Evolutionary conservation across 1,284 basidiomycete species (phyloP), one percentile per base, ranked within the genome.

Genomic region (Moesziomyces parantarcticus): DNA sequence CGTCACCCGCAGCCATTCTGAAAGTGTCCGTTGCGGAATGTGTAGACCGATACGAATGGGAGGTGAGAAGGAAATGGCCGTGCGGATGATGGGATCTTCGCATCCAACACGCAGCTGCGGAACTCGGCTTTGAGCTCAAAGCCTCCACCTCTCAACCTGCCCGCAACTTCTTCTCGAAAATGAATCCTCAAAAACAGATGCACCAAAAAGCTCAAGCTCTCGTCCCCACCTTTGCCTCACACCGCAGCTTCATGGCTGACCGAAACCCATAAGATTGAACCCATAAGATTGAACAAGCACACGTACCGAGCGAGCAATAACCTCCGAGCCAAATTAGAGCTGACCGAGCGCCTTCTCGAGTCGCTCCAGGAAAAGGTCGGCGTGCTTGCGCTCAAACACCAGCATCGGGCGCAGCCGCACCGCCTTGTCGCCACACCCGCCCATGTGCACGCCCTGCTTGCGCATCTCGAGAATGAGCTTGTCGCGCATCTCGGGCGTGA

Each of bases 361-460:
- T 39, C 75, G 77, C 41, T 83, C 79, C 23, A 85, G 60, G 57
- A 87, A 81, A 29, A 87, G 70, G 50, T 85, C 85, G 18, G 83
- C 80, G 62, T 87, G 86, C 50, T 80, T 78, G 61, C 85, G 79
- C 47, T 85, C 85, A 76, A 87, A 87, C 10, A 86, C 85, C 46
- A 88, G 82, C 85, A 84, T 83, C 0, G 87, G 87, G 61, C 87
- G 76, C 50, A 88, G 79, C 34, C 87, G 79, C 14, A 88, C 84
- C 10, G 86, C 80, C 57, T 67, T 62, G 49, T 85, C 84, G 29
- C 85, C 83, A 44, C 83, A 83, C 2, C 76, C 86, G 25, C 85
- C 85, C 71, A 86, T 84, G 51, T 86, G 84, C 42, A 87, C 85
- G 36, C 87, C 87, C 40, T 80, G 71, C 45, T 75, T 60, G 60